These are phyloP conservation scores for Rhizophora mangle DNA, from an alignment of 345 rosid species.

Conservation along the genomic window DNA sequence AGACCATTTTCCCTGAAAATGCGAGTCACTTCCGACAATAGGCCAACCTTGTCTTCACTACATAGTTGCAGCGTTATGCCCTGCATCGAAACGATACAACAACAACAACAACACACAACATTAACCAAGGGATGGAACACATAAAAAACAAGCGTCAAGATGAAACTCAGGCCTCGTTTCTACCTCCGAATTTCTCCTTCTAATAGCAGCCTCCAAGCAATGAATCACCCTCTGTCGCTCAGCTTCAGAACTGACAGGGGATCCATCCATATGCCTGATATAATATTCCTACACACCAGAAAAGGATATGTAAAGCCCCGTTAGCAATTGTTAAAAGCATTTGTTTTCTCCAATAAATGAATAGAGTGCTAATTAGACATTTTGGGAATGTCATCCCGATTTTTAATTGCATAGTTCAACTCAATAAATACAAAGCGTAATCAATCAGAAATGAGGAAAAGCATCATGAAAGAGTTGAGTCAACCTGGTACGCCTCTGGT, in stretches of 20 bases:
- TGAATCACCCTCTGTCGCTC: slow-evolving; percentile 86
- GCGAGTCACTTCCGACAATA: slow-evolving; percentile 84
- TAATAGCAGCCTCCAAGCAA: slow-evolving; percentile 94
- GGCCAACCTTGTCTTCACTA: slow-evolving; percentile 74
- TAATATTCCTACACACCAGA: slow-evolving; percentile 63
- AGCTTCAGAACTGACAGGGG: slow-evolving; percentile 79
- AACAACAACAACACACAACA: neutral
- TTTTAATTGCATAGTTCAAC: neutral
- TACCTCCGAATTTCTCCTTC: slow-evolving; percentile 69
- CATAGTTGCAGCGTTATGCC: slow-evolving; percentile 79
- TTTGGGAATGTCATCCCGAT: neutral
- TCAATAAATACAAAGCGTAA: neutral
- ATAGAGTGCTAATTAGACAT: neutral
- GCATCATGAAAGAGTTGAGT: slow-evolving; percentile 1
- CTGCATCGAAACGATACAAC: slow-evolving; percentile 33
- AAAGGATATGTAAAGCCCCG: slow-evolving; percentile 1
- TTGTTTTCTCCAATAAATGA: neutral
- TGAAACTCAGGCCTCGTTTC: neutral
- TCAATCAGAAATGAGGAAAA: slow-evolving; percentile 6
- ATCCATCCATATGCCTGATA: slow-evolving; percentile 82
- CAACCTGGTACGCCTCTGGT: slow-evolving; percentile 74
- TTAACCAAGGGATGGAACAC: neutral
- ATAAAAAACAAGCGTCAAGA: slow-evolving; percentile 4
- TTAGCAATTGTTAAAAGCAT: neutral
- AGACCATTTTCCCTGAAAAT: slow-evolving; percentile 89